A percentile compares a stretch with the other conserved stretches of the same genome.
Evolutionary conservation across 2,329 filamentous ascomycete species (phyloP).

Genomic region (Cladosporium cucumerinum): DNA sequence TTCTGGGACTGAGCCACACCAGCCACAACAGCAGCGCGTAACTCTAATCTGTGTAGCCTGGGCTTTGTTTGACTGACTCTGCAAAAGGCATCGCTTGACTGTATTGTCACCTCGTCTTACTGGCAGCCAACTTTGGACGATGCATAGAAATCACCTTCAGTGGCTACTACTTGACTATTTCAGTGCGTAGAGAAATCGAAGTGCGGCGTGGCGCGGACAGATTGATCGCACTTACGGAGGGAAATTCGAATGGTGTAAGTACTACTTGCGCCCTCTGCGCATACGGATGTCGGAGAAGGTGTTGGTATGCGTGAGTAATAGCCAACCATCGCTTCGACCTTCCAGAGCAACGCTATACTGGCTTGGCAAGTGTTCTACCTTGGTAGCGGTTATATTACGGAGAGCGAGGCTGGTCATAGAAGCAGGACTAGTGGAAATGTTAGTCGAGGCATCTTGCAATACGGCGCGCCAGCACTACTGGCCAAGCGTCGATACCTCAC

Average conservation of each 20-base stretch:
- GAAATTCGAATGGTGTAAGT: not conserved
- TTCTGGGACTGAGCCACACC: not conserved
- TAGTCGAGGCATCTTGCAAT: not conserved
- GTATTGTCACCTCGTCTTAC: not conserved
- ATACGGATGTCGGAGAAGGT: not conserved
- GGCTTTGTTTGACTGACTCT: not conserved
- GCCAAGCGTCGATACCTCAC: not conserved
- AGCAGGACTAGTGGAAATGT: not conserved
- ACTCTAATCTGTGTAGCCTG: not conserved
- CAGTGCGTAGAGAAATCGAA: not conserved
- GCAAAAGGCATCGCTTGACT: not conserved
- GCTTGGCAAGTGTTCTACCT: not conserved
- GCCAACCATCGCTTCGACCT: not conserved
- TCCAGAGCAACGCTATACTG: not conserved
- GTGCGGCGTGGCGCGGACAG: not conserved
- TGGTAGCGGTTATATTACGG: not conserved
- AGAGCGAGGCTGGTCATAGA: not conserved
- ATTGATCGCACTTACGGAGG: not conserved
- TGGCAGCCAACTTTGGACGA: too few relatives aligned
- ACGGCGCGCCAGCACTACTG: not conserved
- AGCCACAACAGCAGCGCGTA: not conserved
- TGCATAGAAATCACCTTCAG: not conserved
- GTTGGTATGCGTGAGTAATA: not conserved
- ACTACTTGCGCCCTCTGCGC: not conserved
- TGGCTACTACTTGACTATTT: not conserved